Evolutionary conservation across 768 basidiomycete genomes (phyloP).

Genomic region (Suillus ampliporus): DNA sequence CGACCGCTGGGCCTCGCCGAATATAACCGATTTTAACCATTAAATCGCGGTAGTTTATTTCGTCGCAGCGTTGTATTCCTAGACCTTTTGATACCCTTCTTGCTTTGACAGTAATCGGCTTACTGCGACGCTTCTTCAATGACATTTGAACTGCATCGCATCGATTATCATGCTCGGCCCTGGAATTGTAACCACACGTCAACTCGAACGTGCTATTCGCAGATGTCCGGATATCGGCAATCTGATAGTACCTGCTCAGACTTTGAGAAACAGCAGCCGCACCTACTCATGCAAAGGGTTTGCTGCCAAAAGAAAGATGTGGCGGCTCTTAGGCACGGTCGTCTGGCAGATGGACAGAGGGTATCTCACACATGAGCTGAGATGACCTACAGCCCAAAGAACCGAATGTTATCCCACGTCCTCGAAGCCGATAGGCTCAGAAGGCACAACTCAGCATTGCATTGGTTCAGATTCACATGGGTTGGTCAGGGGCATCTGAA

Average conservation of each 20-base stretch:
- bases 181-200: conserved; percentile 1
- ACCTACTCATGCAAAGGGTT: background rate
- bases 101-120: conserved; percentile 4
- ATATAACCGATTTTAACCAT: conserved; percentile 4
- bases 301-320: background rate
- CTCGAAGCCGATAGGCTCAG: background rate
- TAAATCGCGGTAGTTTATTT: conserved; percentile 2
- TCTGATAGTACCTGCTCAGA: background rate
- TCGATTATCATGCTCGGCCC: background rate
- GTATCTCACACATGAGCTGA: background rate
- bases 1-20: background rate
- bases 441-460: background rate
- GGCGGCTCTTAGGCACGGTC: background rate
- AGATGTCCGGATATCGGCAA: background rate
- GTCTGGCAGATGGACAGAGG: background rate
- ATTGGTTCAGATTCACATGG: background rate
- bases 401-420: background rate
- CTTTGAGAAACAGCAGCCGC: background rate
- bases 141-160: background rate
- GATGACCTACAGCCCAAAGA: background rate
- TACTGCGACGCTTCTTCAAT: conserved; percentile 1
- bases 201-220: background rate
- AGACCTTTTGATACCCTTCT: conserved; percentile 16
- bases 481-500: background rate
- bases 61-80: conserved; percentile 8